Evolutionary conservation across 2,329 filamentous ascomycete species (phyloP).

Genomic region (Bertia moriformis): DNA sequence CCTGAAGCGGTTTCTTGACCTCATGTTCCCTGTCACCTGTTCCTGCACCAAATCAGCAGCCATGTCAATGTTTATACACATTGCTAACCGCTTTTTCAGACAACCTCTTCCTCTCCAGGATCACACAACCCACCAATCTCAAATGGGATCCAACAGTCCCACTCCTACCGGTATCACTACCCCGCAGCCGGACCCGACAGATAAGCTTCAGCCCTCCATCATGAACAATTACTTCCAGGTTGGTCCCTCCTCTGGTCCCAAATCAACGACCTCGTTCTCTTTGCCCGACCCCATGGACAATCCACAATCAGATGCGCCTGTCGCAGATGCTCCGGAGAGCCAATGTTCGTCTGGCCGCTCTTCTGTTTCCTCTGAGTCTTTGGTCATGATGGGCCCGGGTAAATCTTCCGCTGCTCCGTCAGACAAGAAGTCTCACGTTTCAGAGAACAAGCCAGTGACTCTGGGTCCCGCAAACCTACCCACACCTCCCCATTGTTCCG

Average conservation of each 20-base stretch:
- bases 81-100: too few species aligned
- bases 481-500: background rate
- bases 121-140: too few species aligned
- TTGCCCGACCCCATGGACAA: background rate
- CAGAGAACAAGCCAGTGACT: background rate
- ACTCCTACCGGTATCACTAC: background rate
- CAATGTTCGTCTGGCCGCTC: background rate
- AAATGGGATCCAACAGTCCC: background rate
- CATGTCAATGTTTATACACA: too few species aligned
- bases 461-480: background rate
- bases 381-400: background rate
- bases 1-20: too few species aligned
- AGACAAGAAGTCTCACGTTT: background rate
- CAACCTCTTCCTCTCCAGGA: too few species aligned
- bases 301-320: background rate
- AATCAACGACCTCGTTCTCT: background rate
- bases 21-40: too few species aligned
- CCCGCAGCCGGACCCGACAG: background rate
- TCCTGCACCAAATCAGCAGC: too few species aligned
- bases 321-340: background rate
- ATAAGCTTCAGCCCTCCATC: background rate
- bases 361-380: background rate
- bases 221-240: conserved; percentile 1
- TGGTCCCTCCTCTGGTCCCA: background rate
- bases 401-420: background rate